Evolutionary conservation across 2,329 filamentous ascomycete genomes (phyloP).

Genomic region (Xylariaceae sp.): DNA sequence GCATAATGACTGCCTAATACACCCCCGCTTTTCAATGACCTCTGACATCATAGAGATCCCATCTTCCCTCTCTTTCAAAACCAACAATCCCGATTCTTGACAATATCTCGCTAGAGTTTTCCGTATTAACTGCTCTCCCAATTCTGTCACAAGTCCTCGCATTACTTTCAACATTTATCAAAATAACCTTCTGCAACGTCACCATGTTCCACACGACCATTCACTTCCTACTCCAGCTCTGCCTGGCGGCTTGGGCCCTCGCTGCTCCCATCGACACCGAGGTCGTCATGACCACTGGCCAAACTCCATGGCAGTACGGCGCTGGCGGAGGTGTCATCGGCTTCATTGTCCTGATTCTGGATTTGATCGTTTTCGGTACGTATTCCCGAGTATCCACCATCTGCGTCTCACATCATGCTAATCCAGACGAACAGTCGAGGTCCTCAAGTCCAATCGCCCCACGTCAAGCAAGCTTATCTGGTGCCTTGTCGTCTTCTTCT

Average conservation of each 20-base stretch:
- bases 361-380: constrained; percentile 61
- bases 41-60: no score
- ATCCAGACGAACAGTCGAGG: constrained; percentile 47
- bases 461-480: constrained; percentile 56
- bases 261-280: constrained; percentile 43
- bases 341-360: constrained; percentile 57
- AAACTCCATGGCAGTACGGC: constrained; percentile 54
- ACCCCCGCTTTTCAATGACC: no score
- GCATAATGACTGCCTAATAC: no score
- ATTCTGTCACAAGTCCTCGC: no score
- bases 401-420: background rate
- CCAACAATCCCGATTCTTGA: no score
- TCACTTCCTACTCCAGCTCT: constrained; percentile 49
- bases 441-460: constrained; percentile 60
- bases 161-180: background rate
- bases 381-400: constrained; percentile 11
- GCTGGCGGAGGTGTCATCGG: constrained; percentile 59
- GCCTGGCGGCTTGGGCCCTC: constrained; percentile 44
- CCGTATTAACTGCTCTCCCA: no score
- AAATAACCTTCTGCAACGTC: background rate
- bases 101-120: no score
- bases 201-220: constrained; percentile 34
- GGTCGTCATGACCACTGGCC: constrained; percentile 33
- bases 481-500: constrained; percentile 61
- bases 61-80: no score